These are phyloP conservation scores for Dioscorea alata DNA, from an alignment of 106 monocot species.

Conservation along the genomic window DNA sequence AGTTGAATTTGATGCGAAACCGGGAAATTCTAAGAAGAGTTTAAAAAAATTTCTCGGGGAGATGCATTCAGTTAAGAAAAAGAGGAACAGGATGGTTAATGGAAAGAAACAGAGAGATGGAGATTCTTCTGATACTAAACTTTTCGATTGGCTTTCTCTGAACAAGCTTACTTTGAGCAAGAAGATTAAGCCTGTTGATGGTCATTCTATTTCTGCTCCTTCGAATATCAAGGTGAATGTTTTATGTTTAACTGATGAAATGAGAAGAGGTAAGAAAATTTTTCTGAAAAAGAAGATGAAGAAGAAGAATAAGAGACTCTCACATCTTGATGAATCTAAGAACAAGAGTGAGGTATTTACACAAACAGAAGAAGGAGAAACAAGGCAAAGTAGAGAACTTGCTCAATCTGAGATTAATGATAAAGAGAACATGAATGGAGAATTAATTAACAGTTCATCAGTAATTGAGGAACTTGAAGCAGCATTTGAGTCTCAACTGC, in stretches of 20 bases:
- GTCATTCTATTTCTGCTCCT: background rate
- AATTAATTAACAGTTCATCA: background rate
- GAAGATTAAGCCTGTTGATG: background rate
- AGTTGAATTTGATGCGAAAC: background rate
- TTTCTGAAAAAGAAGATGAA: background rate
- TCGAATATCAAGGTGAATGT: background rate
- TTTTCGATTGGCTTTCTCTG: constrained; percentile 10
- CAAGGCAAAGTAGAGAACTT: background rate
- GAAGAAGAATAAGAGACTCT: background rate
- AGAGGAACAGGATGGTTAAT: background rate
- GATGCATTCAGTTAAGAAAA: too few relatives aligned
- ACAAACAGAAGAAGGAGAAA: background rate
- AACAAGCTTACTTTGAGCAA: background rate
- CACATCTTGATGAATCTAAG: background rate
- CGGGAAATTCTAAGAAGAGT: background rate
- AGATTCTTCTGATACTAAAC: constrained; percentile 8
- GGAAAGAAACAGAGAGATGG: constrained; percentile 8
- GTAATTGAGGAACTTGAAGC: background rate
- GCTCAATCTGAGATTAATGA: background rate
- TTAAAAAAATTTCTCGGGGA: background rate
- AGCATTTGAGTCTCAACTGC: too few relatives aligned
- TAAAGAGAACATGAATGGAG: background rate
- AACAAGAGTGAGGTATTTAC: background rate
- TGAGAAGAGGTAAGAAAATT: background rate
- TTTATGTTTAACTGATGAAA: background rate